Percentiles rank a stretch among this genome's conserved stretches.
Conservation (phyloP, 2,329 filamentous ascomycete species). For the Colletotrichum sp. region DNA sequence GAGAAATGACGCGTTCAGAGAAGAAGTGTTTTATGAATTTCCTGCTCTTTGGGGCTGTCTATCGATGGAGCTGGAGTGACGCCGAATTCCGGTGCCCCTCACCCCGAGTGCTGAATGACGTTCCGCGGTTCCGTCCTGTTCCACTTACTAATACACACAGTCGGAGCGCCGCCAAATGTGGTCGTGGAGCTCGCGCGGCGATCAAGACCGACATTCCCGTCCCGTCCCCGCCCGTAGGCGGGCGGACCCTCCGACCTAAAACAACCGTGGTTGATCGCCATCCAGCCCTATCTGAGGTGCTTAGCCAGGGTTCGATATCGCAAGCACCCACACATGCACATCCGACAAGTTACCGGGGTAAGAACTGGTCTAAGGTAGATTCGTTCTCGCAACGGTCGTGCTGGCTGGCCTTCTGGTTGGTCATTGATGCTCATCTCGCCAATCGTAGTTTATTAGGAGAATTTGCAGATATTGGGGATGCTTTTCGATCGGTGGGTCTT, state of each 20-base stretch:
- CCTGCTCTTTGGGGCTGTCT: background rate
- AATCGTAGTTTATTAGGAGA: background rate
- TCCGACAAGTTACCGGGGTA: background rate
- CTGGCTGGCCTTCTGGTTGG: background rate
- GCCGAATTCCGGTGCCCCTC: conserved; percentile 5
- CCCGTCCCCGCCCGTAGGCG: background rate
- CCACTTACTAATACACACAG: conserved; percentile 21
- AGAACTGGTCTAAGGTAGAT: background rate
- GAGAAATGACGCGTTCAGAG: background rate
- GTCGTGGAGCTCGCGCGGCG: background rate
- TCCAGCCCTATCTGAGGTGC: background rate
- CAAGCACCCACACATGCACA: background rate
- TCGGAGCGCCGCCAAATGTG: background rate
- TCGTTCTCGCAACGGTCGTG: background rate
- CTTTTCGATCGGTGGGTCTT: background rate
- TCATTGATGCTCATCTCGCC: background rate
- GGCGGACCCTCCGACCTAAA: background rate
- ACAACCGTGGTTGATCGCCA: background rate
- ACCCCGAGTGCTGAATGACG: conserved; percentile 7
- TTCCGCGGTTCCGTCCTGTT: background rate
- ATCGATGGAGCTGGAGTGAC: background rate
- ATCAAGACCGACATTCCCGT: background rate
- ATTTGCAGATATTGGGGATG: background rate
- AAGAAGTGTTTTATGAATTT: background rate
- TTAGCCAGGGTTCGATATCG: background rate